Base-by-base conservation (phyloP, 202 grass and related monocot species). In the Zizania palustris region DNA sequence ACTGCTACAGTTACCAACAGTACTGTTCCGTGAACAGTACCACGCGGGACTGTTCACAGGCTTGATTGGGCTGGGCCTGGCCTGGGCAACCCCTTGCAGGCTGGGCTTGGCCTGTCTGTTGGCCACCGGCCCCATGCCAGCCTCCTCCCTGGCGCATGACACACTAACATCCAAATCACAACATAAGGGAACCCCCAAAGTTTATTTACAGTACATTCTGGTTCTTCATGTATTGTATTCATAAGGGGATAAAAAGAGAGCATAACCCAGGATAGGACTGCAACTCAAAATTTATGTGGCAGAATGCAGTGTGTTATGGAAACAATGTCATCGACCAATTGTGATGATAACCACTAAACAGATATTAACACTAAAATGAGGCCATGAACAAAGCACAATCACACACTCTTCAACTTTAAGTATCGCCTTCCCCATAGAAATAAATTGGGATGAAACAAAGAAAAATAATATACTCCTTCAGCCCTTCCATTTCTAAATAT, bases 131-230 rank as follows among this genome's bases (percentile, higher is more conserved):
- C n/a, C n/a, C n/a, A n/a, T n/a, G n/a, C n/a, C n/a, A n/a, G n/a
- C n/a, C n/a, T n/a, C n/a, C n/a, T n/a, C n/a, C n/a, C n/a, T n/a
- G n/a, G n/a, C n/a, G n/a, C n/a, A n/a, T n/a, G n/a, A n/a, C n/a
- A n/a, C n/a, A n/a, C 63, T 18, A 74, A 28, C 51, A 40, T 74
- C 44, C 45, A 75, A 63, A 28, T 75, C 63, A 80, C n/a, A 63
- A 45, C 34, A 41, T 35, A 43, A 61, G 74, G 72, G 7, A 77
- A n/a, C 45, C 44, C 21, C 21, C 65, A 44, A 44, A 0, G 0
- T 58, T 58, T 71, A 65, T 86, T 58, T 12, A 33, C 6, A 74
- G 11, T 46, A 50, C 61, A 73, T 57, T 8, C 38, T 73, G 11
- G 69, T 11, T 66, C 28, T 11, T 65, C 60, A 73, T 66, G 70